Percentiles rank a stretch among this genome's conserved stretches.
Conservation (phyloP, 257 asterid species). For the Primulina tabacum region DNA sequence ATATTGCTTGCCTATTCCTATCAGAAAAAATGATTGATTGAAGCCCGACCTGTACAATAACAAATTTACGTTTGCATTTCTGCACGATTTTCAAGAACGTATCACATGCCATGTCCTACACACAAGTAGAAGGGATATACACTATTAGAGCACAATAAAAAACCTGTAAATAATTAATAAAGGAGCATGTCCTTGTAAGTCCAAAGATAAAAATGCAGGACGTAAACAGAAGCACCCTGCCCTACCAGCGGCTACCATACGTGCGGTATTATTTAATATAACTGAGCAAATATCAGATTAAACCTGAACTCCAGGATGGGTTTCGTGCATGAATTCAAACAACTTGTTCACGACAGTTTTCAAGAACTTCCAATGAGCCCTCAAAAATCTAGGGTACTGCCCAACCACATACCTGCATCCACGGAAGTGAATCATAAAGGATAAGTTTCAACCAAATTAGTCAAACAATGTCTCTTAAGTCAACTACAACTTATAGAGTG, state of each 20-base stretch:
- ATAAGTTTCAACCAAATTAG: neutral
- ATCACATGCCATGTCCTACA: slow-evolving; percentile 98
- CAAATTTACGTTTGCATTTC: slow-evolving; percentile 98
- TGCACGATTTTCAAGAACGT: slow-evolving; percentile 97
- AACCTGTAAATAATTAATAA: neutral
- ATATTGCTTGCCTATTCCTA: slow-evolving; percentile 12
- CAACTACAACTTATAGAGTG: slow-evolving; percentile 20
- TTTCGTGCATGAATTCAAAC: slow-evolving; percentile 99
- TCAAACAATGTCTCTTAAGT: neutral
- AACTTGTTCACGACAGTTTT: slow-evolving; percentile 97
- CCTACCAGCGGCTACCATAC: slow-evolving; percentile 2
- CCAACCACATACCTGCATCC: slow-evolving; percentile 94
- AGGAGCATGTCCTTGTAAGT: neutral
- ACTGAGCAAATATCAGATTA: slow-evolving; percentile 10
- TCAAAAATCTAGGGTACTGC: slow-evolving; percentile 93
- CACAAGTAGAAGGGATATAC: slow-evolving; percentile 18
- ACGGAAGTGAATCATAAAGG: slow-evolving; percentile 16
- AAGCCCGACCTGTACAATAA: slow-evolving; percentile 63
- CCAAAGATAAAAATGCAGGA: slow-evolving; percentile 19
- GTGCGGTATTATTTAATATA: neutral
- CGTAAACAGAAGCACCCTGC: neutral
- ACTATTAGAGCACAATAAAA: slow-evolving; percentile 3
- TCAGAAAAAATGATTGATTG: slow-evolving; percentile 1
- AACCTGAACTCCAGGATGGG: slow-evolving; percentile 99
- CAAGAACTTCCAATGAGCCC: slow-evolving; percentile 99